A percentile compares a stretch with the other conserved stretches of the same genome.
Evolutionary conservation across 148 eudicot genomes (phyloP).

Genomic region (Limonium bicolor): DNA sequence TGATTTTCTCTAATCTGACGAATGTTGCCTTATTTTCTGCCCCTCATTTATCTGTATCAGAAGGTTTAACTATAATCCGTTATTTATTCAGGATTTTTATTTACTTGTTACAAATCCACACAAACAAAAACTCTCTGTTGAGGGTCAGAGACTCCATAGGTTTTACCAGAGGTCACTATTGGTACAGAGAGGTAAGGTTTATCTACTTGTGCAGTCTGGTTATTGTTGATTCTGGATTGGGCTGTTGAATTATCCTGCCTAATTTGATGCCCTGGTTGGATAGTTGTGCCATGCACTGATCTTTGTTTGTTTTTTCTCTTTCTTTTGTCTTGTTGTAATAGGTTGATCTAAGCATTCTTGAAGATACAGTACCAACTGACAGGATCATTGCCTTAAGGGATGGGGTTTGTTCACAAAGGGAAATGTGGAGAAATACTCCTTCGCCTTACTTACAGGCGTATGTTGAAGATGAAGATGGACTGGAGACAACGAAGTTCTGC

Average conservation of each 20-base stretch:
- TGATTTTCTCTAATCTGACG: not conserved
- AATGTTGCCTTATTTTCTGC: too few species aligned
- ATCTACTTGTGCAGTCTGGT: not conserved
- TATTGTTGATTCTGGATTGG: too few species aligned
- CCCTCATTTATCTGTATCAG: too few species aligned
- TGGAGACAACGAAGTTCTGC: constrained; percentile 13
- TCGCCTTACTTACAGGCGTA: constrained; percentile 82
- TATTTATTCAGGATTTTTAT: constrained; percentile 55
- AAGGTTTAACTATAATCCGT: not conserved
- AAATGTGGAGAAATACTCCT: constrained; percentile 63
- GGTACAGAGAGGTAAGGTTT: constrained; percentile 65
- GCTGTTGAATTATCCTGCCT: too few species aligned
- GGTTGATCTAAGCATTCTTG: constrained; percentile 73
- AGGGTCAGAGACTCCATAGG: constrained; percentile 81
- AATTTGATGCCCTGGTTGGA: not conserved
- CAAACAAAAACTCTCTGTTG: constrained; percentile 49
- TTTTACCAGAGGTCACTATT: constrained; percentile 43
- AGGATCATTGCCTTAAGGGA: constrained; percentile 46
- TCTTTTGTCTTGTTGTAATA: constrained; percentile 6
- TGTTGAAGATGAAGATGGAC: constrained; percentile 96
- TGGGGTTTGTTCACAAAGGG: constrained; percentile 54
- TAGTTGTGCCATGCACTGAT: not conserved
- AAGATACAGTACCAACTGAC: constrained; percentile 87
- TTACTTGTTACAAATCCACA: constrained; percentile 72
- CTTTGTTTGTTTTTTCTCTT: not conserved